Conservation (phyloP, 73 alveolate species). For the Uronychia setigera region DNA sequence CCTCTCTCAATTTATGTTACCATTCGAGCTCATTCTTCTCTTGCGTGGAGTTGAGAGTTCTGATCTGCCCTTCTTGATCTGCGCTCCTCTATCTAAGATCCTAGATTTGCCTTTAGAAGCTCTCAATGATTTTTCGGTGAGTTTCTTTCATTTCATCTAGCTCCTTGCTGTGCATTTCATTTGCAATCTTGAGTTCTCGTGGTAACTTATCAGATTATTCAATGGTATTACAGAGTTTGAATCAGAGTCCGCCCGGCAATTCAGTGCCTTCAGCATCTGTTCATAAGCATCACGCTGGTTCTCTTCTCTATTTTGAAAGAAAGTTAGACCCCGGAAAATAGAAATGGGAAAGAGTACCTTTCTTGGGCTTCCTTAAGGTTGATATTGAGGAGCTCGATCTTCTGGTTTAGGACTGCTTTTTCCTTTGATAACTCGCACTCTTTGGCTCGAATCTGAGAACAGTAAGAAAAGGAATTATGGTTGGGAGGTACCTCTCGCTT, state of each 20-base stretch:
- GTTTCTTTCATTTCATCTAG: background rate
- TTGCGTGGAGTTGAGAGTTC: too few relatives aligned
- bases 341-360: background rate
- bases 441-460: too few relatives aligned
- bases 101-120: background rate
- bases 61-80: background rate
- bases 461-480: too few relatives aligned
- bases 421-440: too few relatives aligned
- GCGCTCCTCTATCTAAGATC: background rate
- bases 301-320: background rate
- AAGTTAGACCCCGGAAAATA: background rate
- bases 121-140: background rate
- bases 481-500: too few relatives aligned
- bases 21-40: constrained; percentile 9
- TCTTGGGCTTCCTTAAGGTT: constrained; percentile 4
- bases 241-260: background rate
- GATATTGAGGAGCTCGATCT: too few relatives aligned
- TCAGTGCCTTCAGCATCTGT: background rate
- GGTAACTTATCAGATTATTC: background rate
- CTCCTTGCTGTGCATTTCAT: background rate
- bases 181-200: background rate
- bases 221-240: background rate
- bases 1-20: background rate
- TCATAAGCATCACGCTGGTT: background rate
- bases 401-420: too few relatives aligned